Base-by-base conservation (phyloP, 352 stramenopile species). In the Phytophthora idaei region DNA sequence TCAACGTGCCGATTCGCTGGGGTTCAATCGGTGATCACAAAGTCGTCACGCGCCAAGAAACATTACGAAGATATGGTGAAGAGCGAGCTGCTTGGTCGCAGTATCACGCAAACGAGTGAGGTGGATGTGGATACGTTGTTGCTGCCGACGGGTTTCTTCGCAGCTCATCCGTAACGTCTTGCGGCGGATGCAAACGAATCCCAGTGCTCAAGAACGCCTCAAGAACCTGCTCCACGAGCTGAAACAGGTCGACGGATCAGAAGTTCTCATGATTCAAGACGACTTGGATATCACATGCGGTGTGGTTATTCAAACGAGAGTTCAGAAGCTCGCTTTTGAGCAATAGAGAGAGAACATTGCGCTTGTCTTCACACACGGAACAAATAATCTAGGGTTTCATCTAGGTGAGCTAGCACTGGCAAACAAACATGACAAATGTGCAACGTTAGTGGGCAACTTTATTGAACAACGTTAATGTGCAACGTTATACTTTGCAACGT, bases 211-310 rank as follows among this genome's bases (percentile, higher is more conserved):
- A 44, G 50, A 42, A 5, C 50, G 41, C 10, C 11, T 56, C 0
- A 54, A 67, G 21, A 37, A 55, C 4, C 9, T 67, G 5, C 49
- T 67, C 3, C 49, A 67, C 29, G 5, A n/a, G 2, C 21, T 60
- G 6, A 31, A 48, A 25, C 59, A 60, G 21, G 21, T 60, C 2
- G 31, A 60, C 21, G 41, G 27, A 2, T 50, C 12, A 8, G 50
- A 67, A 25, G 58, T 59, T 10, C 7, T 66, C 1, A 2, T 66
- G 28, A 44, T 55, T 28, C 58, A 66, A 41, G 48, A 66, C 11
- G 28, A 59, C 9, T 31, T 59, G 7, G 49, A 66, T 11, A 54
- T 59, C 2, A 66, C 48, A 5, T 46, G n/a, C 14, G 58, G 28
- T 7, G 32, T 65, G 4, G 58, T 58, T 4, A 32, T 31, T 17